A percentile compares a stretch with the other conserved stretches of the same genome.
Conservation (phyloP, 352 stramenopile genomes). For the Phytophthora hybrid region DNA sequence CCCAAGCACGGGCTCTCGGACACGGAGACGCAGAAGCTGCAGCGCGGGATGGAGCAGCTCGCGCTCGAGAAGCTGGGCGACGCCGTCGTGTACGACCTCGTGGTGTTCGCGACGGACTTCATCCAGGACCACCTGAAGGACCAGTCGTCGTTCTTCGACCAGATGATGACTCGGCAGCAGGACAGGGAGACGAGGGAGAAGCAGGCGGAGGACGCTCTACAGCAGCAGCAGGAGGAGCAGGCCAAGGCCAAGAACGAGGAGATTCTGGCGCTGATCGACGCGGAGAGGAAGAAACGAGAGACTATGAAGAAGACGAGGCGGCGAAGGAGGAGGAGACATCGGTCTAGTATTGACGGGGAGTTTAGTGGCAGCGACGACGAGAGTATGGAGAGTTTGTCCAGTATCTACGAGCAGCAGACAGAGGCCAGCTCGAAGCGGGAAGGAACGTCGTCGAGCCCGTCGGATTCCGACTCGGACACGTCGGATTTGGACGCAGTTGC, state of each 20-base stretch:
- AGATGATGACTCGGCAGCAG: constrained; percentile 88
- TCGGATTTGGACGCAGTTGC: constrained; percentile 54
- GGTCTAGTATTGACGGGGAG: constrained; percentile 68
- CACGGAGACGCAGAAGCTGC: constrained; percentile 65
- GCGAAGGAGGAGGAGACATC: constrained; percentile 50
- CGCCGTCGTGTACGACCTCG: constrained; percentile 84
- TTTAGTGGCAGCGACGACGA: constrained; percentile 45
- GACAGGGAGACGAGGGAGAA: constrained; percentile 70
- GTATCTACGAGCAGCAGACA: constrained; percentile 48
- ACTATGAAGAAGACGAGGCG: constrained; percentile 64
- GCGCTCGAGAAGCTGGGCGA: constrained; percentile 77
- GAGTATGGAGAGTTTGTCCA: constrained; percentile 43
- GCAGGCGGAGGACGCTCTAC: constrained; percentile 59
- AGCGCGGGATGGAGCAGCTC: constrained; percentile 61
- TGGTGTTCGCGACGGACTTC: constrained; percentile 84
- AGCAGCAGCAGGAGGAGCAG: constrained; percentile 68
- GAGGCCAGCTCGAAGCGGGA: constrained; percentile 32
- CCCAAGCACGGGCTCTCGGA: constrained; percentile 75
- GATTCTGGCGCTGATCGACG: constrained; percentile 83
- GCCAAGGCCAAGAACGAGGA: constrained; percentile 74
- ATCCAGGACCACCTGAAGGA: constrained; percentile 85
- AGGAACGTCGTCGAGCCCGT: constrained; percentile 36
- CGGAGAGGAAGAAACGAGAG: constrained; percentile 73
- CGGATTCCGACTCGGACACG: constrained; percentile 52
- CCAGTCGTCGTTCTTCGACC: constrained; percentile 89